These are phyloP conservation scores for Diaporthe sp. DNA, from an alignment of 2,329 filamentous ascomycete species.

Conservation along the genomic window DNA sequence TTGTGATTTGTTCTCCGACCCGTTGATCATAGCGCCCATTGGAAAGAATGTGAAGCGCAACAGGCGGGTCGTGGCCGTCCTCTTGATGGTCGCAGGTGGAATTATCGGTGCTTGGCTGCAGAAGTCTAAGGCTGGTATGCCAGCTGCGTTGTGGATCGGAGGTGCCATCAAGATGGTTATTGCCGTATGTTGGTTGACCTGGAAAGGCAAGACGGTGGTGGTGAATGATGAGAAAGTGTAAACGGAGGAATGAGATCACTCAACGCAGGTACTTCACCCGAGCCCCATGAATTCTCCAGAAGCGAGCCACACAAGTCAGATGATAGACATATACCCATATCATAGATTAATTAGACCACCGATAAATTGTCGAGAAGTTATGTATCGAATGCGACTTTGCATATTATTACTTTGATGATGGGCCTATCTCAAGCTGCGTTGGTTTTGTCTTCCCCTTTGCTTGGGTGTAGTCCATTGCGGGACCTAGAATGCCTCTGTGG, in stretches of 20 bases:
- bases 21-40: conserved; percentile 58
- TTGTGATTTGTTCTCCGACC: conserved; percentile 67
- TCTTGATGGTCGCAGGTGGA: conserved; percentile 61
- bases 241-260: neutral
- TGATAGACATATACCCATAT: neutral
- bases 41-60: conserved; percentile 65
- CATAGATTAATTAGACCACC: neutral
- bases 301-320: neutral
- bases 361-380: neutral
- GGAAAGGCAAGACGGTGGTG: conserved; percentile 37
- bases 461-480: neutral
- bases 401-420: neutral
- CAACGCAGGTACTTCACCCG: neutral
- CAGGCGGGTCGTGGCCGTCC: conserved; percentile 58
- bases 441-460: neutral
- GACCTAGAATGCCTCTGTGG: too few species aligned
- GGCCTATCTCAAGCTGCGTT: neutral
- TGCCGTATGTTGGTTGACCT: conserved; percentile 50
- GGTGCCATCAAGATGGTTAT: conserved; percentile 59
- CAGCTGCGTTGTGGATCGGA: conserved; percentile 60
- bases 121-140: conserved; percentile 57
- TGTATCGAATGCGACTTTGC: neutral
- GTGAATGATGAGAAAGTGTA: conserved; percentile 27
- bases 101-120: conserved; percentile 64
- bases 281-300: neutral